phyloP scores from a whole-genome alignment of 306 rosid genomes.

The Malus orientalis region DNA sequence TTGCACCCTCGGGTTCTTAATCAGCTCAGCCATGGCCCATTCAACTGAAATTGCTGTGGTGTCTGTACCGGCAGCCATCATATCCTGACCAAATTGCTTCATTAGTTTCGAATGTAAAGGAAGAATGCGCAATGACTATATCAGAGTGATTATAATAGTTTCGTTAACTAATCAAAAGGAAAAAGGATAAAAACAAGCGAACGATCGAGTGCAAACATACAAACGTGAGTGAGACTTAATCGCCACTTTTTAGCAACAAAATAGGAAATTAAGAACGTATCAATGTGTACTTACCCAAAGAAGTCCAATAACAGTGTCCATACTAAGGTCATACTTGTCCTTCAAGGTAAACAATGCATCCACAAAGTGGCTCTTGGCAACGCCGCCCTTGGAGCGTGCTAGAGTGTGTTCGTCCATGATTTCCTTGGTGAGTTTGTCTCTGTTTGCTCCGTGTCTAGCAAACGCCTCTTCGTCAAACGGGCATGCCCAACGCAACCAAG shows the following conservation, averaged over 20 bases:
- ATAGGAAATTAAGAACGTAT: too few relatives aligned
- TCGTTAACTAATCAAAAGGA: neutral
- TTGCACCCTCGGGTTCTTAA: neutral
- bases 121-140: neutral
- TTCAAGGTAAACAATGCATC: slow-evolving; percentile 78
- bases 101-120: neutral
- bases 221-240: too few relatives aligned
- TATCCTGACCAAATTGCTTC: slow-evolving; percentile 34
- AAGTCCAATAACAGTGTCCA: slow-evolving; percentile 83
- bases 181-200: too few relatives aligned
- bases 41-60: neutral
- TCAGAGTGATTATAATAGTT: neutral
- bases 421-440: slow-evolving; percentile 64
- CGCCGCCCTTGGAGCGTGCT: slow-evolving; percentile 52
- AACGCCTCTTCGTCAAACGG: slow-evolving; percentile 80
- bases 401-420: slow-evolving; percentile 88
- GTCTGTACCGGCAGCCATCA: slow-evolving; percentile 87
- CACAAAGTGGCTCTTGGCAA: slow-evolving; percentile 61
- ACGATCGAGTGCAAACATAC: too few relatives aligned
- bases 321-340: slow-evolving; percentile 71
- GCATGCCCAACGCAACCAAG: slow-evolving; percentile 87
- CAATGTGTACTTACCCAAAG: slow-evolving; percentile 53
- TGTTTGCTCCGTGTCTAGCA: slow-evolving; percentile 58
- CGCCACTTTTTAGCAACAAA: neutral
- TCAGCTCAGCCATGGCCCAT: neutral